phyloP scores from a whole-genome alignment of 768 basidiomycete genomes.

The Termitomyces sp. region DNA sequence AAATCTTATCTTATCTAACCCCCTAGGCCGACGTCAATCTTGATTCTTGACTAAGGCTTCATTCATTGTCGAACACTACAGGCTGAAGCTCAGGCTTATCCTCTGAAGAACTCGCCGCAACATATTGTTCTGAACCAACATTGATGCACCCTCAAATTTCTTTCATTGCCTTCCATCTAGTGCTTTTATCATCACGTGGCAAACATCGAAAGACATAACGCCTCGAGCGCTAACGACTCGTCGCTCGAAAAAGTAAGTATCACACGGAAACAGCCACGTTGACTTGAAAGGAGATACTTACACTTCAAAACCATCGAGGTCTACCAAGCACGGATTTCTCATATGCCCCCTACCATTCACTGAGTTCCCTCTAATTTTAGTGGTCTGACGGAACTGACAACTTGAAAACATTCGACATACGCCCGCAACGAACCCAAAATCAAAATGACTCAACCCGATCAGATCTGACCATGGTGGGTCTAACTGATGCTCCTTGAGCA shows the following conservation, averaged over 20 bases:
- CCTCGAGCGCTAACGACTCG: not conserved
- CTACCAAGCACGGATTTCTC: not conserved
- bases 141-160: not conserved
- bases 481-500: not conserved
- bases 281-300: not conserved
- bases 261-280: not conserved
- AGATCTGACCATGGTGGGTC: not conserved
- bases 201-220: not conserved
- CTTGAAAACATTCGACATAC: not conserved
- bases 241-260: not conserved
- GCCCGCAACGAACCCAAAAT: too few species aligned
- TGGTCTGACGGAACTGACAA: not conserved
- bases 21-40: too few species aligned
- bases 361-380: not conserved
- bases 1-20: too few species aligned
- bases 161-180: not conserved
- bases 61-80: too few species aligned
- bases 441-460: constrained; percentile 6
- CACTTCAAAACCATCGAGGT: not conserved
- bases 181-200: not conserved
- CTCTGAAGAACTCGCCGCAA: too few species aligned
- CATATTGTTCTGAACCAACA: too few species aligned
- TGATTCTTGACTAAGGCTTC: too few species aligned
- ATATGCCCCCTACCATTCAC: not conserved
- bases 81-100: too few species aligned